phyloP scores from a whole-genome alignment of 495 filamentous ascomycete genomes.

The Hyaloscypha hepaticicola region DNA sequence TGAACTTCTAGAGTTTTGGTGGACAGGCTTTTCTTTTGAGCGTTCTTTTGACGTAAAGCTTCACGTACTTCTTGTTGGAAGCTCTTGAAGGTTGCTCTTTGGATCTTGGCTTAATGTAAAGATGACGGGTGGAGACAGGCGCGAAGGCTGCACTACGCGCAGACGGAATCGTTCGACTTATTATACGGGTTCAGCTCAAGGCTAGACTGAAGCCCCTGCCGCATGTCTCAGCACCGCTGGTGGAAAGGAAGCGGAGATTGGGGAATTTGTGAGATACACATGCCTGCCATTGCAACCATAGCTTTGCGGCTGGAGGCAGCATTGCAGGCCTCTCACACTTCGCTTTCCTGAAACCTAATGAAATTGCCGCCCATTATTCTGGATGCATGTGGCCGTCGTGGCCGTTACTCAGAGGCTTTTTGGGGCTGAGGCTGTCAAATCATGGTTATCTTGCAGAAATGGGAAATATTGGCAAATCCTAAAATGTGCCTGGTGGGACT shows the following conservation, averaged over 20 bases:
- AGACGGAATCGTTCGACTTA: neutral
- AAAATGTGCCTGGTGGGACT: neutral
- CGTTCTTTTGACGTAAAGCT: too few relatives aligned
- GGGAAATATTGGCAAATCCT: neutral
- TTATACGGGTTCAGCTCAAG: too few relatives aligned
- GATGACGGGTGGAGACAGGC: neutral
- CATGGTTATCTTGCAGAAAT: neutral
- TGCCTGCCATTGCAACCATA: neutral
- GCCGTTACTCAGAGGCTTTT: neutral
- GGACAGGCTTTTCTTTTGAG: neutral
- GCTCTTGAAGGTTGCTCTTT: neutral
- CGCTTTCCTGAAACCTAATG: neutral
- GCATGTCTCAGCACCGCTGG: neutral
- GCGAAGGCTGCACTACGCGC: too few relatives aligned
- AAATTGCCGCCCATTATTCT: neutral
- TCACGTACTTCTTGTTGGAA: too few relatives aligned
- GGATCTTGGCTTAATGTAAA: neutral
- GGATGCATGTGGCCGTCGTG: neutral
- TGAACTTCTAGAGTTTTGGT: neutral
- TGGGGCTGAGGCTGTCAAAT: neutral
- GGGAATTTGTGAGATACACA: neutral
- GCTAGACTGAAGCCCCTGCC: neutral
- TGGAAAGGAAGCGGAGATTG: neutral
- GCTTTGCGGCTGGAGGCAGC: neutral
- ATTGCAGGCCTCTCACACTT: neutral